phyloP scores from a whole-genome alignment of 768 basidiomycete genomes.

The Galerina marginata region DNA sequence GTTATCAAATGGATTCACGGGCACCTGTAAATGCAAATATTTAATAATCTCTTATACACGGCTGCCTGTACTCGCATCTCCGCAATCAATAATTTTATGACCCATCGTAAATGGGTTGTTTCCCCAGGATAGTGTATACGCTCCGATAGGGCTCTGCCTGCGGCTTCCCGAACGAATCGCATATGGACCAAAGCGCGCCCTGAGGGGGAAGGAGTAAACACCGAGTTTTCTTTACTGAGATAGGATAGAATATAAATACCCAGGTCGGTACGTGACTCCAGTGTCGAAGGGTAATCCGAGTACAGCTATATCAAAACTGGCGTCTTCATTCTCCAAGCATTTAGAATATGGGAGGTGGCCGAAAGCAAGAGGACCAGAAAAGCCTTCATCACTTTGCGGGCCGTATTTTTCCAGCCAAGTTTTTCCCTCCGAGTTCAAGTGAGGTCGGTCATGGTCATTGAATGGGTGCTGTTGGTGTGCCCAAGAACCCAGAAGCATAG shows the following conservation, averaged over 20 bases:
- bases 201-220: slow-evolving; percentile 28
- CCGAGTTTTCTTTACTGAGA: neutral
- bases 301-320: slow-evolving; percentile 75
- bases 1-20: slow-evolving; percentile 82
- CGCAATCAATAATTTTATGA: slow-evolving; percentile 77
- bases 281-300: slow-evolving; percentile 86
- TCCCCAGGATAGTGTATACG: slow-evolving; percentile 77
- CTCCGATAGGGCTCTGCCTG: slow-evolving; percentile 58
- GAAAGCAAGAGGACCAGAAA: slow-evolving; percentile 84
- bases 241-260: slow-evolving; percentile 37
- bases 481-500: neutral
- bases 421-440: slow-evolving; percentile 13
- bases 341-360: slow-evolving; percentile 78
- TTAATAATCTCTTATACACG: neutral
- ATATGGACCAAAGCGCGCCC: slow-evolving; percentile 87
- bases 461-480: slow-evolving; percentile 11
- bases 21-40: slow-evolving; percentile 52
- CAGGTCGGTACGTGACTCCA: slow-evolving; percentile 61
- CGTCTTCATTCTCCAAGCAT: slow-evolving; percentile 65
- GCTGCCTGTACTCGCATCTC: slow-evolving; percentile 61
- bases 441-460: neutral
- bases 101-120: slow-evolving; percentile 66
- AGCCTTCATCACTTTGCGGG: slow-evolving; percentile 71
- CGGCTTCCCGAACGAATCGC: slow-evolving; percentile 84
- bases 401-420: slow-evolving; percentile 80